Evolutionary conservation across 225 moss, liverwort and hornwort genomes (phyloP), one percentile per base, ranked within the genome.

Genomic region (Polytrichum commune): DNA sequence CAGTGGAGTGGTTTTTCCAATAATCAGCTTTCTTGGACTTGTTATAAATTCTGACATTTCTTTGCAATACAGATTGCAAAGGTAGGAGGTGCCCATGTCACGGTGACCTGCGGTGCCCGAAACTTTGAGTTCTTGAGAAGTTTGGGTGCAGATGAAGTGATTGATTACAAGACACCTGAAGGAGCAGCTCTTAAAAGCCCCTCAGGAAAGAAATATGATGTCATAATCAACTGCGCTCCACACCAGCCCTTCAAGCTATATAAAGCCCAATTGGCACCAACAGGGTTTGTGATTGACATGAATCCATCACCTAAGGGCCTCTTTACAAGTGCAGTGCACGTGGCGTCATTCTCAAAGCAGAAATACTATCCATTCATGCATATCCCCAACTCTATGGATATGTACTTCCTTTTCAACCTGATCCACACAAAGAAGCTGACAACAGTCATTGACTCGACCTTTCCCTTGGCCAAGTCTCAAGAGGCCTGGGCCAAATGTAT

Each of bases 41-140:
- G 2, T 55, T 72, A 5, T n/a, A 32, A 46, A 8, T 67, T 54
- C 27, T 4, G 27, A 46, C 9, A 24, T n/a, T 9, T 23, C 64
- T 18, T 19, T 19, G 53, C 62, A 71, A 4, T 80, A 64, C 89
- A 95, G 92, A 78, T 92, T 63, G 95, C 88, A 5, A 92, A 90
- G 64, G 60, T 92, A 0, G 85, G 86, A n/a, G 89, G 90, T n/a
- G 90, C 83, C 19, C 90, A 95, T 23, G 87, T 92, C 1, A 90
- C 92, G 10, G 92, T 70, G 1, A 80, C 83, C 0, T 89, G 81
- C 60, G 84, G 81, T 20, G 78, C 76, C 3, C 75, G 76, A 53
- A 89, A 89, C 63, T 78, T 87, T 16, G 68, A 75, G 8, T 35
- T 92, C 53, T 32, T 95, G 1, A 83, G 75, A 64, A 75, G 71